Base-by-base conservation (phyloP, 2,329 filamentous ascomycete species). In the Didymella pomorum region DNA sequence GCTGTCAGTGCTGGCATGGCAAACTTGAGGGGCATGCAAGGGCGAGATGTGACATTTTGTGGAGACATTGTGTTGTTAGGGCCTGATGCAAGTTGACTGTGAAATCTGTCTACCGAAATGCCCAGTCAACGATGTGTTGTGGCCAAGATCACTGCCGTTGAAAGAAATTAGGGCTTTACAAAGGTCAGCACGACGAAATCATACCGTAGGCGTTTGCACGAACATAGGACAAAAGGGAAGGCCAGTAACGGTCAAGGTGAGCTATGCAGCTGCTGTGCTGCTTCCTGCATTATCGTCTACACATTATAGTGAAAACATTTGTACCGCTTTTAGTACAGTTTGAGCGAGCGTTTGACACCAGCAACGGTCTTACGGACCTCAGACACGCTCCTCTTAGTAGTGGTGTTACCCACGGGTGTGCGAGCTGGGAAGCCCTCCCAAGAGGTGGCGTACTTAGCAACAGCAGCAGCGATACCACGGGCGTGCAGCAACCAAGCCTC, bases 401-500 rank as follows among this genome's bases (percentile, higher is more conserved):
- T 64, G 51, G 59, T 63, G 50, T 65, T 62, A 43, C 60, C 45
- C 54, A 60, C 56, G 45, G 62, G 67, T 21, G 49, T 31, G 53
- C 66, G 69, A 52, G 67, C 61, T 8, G 71, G 72, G 64, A 76
- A 66, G n/a, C 68, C 68, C 12, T 64, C 61, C 65, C 65, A 68
- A 4, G 65, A 68, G 11, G 53, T 51, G 9, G 66, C 68, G 58
- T 76, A 77, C 55, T 66, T 68, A 2, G 73, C 73, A 6, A 78
- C 73, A 44, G 71, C 62, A 37, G 68, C 68, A 41, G 75, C 76
- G 59, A 78, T 77, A 33, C 65, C 74, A 55, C 72, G 68, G 2
- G 67, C 61, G 61, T 76, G 66, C 33, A 74, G 39, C 56, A 67
- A 21, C 59, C 71, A 78, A 6, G 75, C 75, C 1, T 70, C 69